Base-by-base conservation (phyloP, 2,329 filamentous ascomycete genomes). In the Cercospora zeae-maydis region DNA sequence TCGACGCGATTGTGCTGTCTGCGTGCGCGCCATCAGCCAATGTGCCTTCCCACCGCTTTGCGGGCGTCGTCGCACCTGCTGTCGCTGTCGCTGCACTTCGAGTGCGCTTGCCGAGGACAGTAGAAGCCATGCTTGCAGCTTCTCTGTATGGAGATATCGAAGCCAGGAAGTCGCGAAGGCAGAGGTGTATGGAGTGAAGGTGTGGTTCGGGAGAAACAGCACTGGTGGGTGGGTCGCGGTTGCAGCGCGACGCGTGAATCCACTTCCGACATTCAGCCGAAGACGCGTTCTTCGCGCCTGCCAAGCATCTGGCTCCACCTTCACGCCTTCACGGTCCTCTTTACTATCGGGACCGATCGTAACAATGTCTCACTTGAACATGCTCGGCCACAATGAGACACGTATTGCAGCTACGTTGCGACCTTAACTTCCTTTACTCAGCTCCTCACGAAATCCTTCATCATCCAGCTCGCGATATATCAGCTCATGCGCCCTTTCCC, bases 61-160 rank as follows among this genome's bases (percentile, higher is more conserved):
- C 74, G 70, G 57, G 36, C n/a, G 33, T 47, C n/a, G 59, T 64
- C 62, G 58, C 77, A 78, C 76, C 75, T 73, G 70, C 70, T 37
- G 76, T 13, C 21, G 39, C 70, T 36, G 75, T 69, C 52, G 70
- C 73, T 66, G 73, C 75, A 63, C 66, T 70, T 67, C 80, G 75
- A 58, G 77, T 79, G 68, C 81, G 74, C 75, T 83, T 83, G 70
- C 81, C 81, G 47, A 82, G 71, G 58, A 79, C 73, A 31, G 64
- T 66, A 59, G 62, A 59, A 19, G 54, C 30, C 70, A 75, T 75
- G 69, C 73, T 71, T 52, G 73, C 66, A 71, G 75, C 47, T 58
- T 39, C 54, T 59, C 27, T 27, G 21, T 57, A 30, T 42, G 14
- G 45, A 30, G 5, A 31, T 27, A 14, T 21, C 16, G 54, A 49